These are phyloP conservation scores for Auricularia cornea DNA, from an alignment of 768 basidiomycete genomes.

Conservation along the genomic window DNA sequence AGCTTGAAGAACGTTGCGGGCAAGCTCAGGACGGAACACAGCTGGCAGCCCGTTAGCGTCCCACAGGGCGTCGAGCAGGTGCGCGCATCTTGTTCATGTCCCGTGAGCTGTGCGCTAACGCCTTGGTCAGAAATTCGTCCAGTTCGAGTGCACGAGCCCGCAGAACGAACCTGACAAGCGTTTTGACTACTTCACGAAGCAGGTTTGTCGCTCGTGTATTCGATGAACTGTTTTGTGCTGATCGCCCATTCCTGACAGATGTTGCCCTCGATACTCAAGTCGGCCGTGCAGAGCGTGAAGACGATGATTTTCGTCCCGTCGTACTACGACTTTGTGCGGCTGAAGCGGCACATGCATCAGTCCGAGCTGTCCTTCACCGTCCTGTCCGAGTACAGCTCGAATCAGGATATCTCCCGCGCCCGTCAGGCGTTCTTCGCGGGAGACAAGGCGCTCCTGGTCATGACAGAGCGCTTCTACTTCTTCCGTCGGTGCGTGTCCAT, in stretches of 20 bases:
- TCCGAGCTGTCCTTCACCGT: slow-evolving; percentile 65
- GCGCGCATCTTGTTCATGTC: slow-evolving; percentile 11
- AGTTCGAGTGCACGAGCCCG: slow-evolving; percentile 63
- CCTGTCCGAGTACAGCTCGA: slow-evolving; percentile 93
- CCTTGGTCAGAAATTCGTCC: slow-evolving; percentile 51
- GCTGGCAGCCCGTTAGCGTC: slow-evolving; percentile 68
- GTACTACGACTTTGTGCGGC: slow-evolving; percentile 91
- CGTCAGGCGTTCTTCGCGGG: slow-evolving; percentile 88
- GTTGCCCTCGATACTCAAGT: slow-evolving; percentile 75
- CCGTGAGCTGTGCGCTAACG: not conserved
- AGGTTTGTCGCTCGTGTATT: slow-evolving; percentile 49
- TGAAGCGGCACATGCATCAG: slow-evolving; percentile 78
- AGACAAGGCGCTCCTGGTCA: slow-evolving; percentile 74
- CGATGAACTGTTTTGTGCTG: not conserved
- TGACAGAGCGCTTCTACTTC: slow-evolving; percentile 98
- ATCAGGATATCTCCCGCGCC: slow-evolving; percentile 89
- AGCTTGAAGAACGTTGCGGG: slow-evolving; percentile 77
- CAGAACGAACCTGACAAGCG: slow-evolving; percentile 81
- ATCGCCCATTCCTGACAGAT: slow-evolving; percentile 37
- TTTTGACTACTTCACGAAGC: slow-evolving; percentile 79
- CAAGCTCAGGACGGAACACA: slow-evolving; percentile 59
- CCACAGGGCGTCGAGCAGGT: slow-evolving; percentile 81
- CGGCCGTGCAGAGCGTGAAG: slow-evolving; percentile 86
- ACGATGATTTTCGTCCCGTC: slow-evolving; percentile 88
- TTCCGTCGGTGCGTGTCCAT: slow-evolving; percentile 58